Base-by-base conservation (phyloP, 176 grass and related monocot species). In the Hyparrhenia diplandra region DNA sequence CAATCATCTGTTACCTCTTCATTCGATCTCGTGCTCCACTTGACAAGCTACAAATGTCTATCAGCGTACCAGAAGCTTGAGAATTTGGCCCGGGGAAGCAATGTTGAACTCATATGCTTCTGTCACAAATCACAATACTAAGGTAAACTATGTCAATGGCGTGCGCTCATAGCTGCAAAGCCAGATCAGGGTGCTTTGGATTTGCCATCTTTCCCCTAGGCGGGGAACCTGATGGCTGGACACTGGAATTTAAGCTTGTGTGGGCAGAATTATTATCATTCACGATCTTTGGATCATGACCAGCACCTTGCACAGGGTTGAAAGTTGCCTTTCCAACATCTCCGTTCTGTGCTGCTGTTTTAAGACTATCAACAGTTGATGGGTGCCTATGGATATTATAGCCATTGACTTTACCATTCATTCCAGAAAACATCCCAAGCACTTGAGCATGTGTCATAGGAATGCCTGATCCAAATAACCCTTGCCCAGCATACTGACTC, bases 131-230 rank as follows among this genome's bases (percentile, higher is more conserved):
- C 72, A 73, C 35, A 57, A 8, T 61, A 12, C 58, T 60, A 86
- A 47, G 34, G 20, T 52, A 57, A 85, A 65, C 79, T 78, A 90
- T 60, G 83, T 86, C 79, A 74, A 86, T 66, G 58, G 16, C 71
- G 78, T 64, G 37, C 61, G 8, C 72, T 94, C 81, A 94, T 2
- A 94, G 89, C 78, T 94, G 89, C 66, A 91, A n/a, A 91, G 75
- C 86, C 66, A 91, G 70, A 25, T 89, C 92, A 41, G 89, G 86
- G 1, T 87, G 81, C 81, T 89, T 90, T 40, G 72, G 69, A 30
- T 90, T 87, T n/a, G 59, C 47, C 51, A 78, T 23, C 39, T 90
- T 83, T 18, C 76, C 76, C 25, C 72, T 86, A 76, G 70, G 77
- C 0, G 64, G 64, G 55, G 89, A 91, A 70, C 43, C 73, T 24